Percentiles rank a stretch among this genome's conserved stretches.
phyloP scores from a whole-genome alignment of 108 stramenopile species.

The Nitzschia sp. region DNA sequence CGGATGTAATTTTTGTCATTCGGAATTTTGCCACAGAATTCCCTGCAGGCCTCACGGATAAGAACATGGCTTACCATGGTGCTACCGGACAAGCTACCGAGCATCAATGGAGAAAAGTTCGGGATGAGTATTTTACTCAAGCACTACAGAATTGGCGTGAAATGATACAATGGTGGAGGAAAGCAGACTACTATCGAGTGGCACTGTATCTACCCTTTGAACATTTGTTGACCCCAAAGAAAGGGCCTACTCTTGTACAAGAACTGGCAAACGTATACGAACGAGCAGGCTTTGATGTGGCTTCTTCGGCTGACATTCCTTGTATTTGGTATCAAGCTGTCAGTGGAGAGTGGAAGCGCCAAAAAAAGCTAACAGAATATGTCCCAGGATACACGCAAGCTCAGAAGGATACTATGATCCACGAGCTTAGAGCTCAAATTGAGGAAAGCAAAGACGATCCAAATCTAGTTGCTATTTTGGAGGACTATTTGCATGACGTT shows the following conservation, averaged over 20 bases:
- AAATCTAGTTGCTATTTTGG: not conserved
- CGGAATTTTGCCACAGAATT: constrained; percentile 57
- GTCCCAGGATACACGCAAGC: constrained; percentile 36
- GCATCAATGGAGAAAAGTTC: constrained; percentile 43
- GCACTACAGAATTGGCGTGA: constrained; percentile 44
- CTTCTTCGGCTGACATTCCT: constrained; percentile 35
- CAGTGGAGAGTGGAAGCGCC: constrained; percentile 34
- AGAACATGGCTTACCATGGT: constrained; percentile 52
- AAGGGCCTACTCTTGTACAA: constrained; percentile 33
- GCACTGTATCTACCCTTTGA: constrained; percentile 53
- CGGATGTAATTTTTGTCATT: constrained; percentile 19
- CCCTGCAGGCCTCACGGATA: constrained; percentile 49
- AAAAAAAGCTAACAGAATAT: constrained; percentile 38
- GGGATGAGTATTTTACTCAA: constrained; percentile 45
- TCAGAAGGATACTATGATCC: constrained; percentile 39
- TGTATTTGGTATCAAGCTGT: constrained; percentile 51
- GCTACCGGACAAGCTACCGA: constrained; percentile 41
- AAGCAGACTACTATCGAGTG: constrained; percentile 40
- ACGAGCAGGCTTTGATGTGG: constrained; percentile 48
- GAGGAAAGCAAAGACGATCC: not conserved
- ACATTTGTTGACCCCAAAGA: constrained; percentile 22
- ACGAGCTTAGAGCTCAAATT: constrained; percentile 12
- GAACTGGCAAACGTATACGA: constrained; percentile 32
- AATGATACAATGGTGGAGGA: constrained; percentile 48
- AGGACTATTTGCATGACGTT: constrained; percentile 1